Evolutionary conservation across 106 monocot genomes (phyloP), one percentile per base, ranked within the genome.

Genomic region (Alisma plantagoaquatica): DNA sequence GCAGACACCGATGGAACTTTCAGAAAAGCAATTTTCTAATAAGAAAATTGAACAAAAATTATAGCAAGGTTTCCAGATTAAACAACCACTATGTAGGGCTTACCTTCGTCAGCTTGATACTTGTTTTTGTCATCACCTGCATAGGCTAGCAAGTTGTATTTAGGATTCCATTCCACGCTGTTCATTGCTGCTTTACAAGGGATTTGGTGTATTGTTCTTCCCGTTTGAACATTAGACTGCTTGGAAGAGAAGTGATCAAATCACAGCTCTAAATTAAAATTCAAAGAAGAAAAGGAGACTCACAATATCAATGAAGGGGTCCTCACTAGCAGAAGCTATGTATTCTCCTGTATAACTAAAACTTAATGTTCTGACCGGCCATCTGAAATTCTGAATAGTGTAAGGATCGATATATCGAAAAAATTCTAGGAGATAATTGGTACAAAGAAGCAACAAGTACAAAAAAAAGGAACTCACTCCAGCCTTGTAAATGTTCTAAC

Each of bases 51-150:
- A 21, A 4, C 6, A 50, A 33, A 16, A 9, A 31, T 35, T 27
- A 8, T 15, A 14, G 51, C 4, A 63, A 25, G 23, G 61, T 3
- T 25, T 15, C 10, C 9, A 31, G 18, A 31, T 12, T 45, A 9
- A 47, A 12, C 18, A 31, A 2, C 27, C 42, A 27, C 15, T 11
- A 43, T 28, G 17, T 26, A 41, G 18, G 33, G 10, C 31, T 20
- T 70, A 81, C 81, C 88, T 81, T 96, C 81, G 64, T 84, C 88
- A 43, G 66, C 71, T 59, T 75, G 75, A 47, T 96, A 89, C 54
- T 96, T 96, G 76, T 81, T 87, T 72, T 94, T 94, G 62, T 94
- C 93, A 59, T 94, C 93, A 23, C 93, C 93, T 9, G 96, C 96
- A 66, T 89, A 96, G 22, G 89, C 96, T 10, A 96, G 76, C 21